These are phyloP conservation scores for Aspergillus thermomutatus DNA, from an alignment of 2,329 filamentous ascomycete genomes.

Conservation along the genomic window DNA sequence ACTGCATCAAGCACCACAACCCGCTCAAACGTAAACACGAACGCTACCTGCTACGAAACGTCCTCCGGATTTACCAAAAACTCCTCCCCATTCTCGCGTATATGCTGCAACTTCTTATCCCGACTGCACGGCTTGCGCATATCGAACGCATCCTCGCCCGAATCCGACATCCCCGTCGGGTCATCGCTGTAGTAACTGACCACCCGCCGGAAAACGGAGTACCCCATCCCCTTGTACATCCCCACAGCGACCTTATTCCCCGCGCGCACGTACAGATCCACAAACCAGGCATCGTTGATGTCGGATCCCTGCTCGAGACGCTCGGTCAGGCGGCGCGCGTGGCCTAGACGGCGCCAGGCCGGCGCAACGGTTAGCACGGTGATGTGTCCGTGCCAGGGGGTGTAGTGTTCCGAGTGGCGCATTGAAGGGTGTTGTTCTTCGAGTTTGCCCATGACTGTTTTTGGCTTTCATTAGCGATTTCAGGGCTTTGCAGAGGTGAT, in stretches of 20 bases:
- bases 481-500: not conserved
- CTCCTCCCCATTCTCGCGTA: conserved; percentile 75
- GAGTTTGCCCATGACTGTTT: conserved; percentile 88
- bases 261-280: conserved; percentile 87
- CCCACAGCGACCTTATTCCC: conserved; percentile 84
- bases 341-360: conserved; percentile 76
- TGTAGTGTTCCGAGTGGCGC: conserved; percentile 77
- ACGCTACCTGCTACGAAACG: conserved; percentile 56
- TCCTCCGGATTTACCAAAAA: conserved; percentile 76
- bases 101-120: conserved; percentile 71
- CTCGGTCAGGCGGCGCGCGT: conserved; percentile 78
- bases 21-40: not conserved
- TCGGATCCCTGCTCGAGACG: conserved; percentile 81
- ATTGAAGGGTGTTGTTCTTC: conserved; percentile 78
- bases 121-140: conserved; percentile 90
- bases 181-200: conserved; percentile 92
- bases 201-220: conserved; percentile 84
- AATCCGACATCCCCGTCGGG: conserved; percentile 55
- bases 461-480: conserved; percentile 1
- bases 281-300: conserved; percentile 83
- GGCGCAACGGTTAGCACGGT: conserved; percentile 92
- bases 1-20: not conserved
- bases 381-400: conserved; percentile 99
- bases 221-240: conserved; percentile 88
- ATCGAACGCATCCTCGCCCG: conserved; percentile 84